Evolutionary conservation across 345 rosid genomes (phyloP), one percentile per base, ranked within the genome.

Genomic region (Corymbia maculata): DNA sequence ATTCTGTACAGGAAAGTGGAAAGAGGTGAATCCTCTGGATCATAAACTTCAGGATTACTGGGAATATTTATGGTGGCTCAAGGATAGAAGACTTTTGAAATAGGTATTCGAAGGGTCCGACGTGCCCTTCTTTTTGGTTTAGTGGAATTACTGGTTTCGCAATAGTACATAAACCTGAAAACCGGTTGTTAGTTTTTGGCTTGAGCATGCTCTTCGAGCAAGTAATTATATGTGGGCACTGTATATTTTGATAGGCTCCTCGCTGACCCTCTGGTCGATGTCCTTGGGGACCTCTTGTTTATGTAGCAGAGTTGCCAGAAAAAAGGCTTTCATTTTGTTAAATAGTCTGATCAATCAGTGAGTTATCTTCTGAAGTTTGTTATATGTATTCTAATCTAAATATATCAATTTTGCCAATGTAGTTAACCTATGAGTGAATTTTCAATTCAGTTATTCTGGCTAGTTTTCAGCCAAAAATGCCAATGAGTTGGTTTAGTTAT

Each of bases 1-100:
- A 89, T 97, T 97, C 89, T 97, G 99, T 89, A 93, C 95, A 3
- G 98, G 99, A 22, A 97, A 91, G 88, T 96, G 97, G 96, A 89
- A 96, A 68, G 91, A 89, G 24, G 97, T 97, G 89, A 87, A 17
- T 52, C 98, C 99, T 32, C 82, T 21, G 17, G 98, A 96, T 93
- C 94, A 93, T 92, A 95, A 90, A 97, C 93, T 97, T 88, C 92
- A 93, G 89, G 85, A 93, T 88, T 96, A 97, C 85, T 96, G 99
- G 98, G 93, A 94, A 13, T 95, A 92, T 89, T 95, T 95, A 57
- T 84, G 52, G 30, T 16, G 82, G n/a, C 86, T 50, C 8, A 45
- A 89, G 47, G 85, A 79, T 42, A 53, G 45, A 45, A 75, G 49
- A 36, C 61, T 87, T 22, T 22, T 30, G 59, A 52, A 85, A 52